These are phyloP conservation scores for Dianthus caryophyllus DNA, from an alignment of 148 eudicot species.

Conservation along the genomic window DNA sequence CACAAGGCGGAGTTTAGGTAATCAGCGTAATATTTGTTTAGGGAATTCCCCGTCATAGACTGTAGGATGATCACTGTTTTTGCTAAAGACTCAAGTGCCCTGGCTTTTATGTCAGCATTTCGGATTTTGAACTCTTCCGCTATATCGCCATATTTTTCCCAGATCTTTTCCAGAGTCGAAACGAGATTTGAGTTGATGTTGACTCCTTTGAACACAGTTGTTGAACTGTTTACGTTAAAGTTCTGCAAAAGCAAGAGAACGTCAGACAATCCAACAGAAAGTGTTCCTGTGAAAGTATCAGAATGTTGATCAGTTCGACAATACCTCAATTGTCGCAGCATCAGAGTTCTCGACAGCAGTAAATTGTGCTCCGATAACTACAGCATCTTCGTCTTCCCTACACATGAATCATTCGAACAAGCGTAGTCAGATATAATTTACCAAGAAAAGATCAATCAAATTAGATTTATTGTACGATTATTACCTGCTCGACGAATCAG, in stretches of 20 bases:
- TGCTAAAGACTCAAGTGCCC: constrained; percentile 14
- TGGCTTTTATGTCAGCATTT: not conserved
- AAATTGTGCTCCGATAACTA: not conserved
- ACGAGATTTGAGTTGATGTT: constrained; percentile 5
- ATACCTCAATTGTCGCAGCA: constrained; percentile 6
- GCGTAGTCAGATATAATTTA: no score
- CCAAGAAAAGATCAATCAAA: no score
- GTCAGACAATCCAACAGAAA: not conserved
- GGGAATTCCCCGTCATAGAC: constrained; percentile 9
- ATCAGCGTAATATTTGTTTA: constrained; percentile 11
- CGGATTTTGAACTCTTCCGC: not conserved
- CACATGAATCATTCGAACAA: not conserved
- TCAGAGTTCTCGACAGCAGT: not conserved
- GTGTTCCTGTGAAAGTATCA: not conserved
- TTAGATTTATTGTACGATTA: no score
- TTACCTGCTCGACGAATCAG: constrained; percentile 3
- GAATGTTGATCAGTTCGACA: not conserved
- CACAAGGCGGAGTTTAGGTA: constrained; percentile 7
- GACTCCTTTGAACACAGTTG: no score
- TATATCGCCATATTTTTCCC: constrained; percentile 12
- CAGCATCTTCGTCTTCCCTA: not conserved
- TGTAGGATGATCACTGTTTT: not conserved
- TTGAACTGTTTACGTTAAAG: no score
- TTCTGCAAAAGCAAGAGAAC: not conserved
- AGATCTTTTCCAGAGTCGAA: constrained; percentile 3